Conservation (phyloP, 805 yeast genomes). For the Brettanomyces bruxellensis region DNA sequence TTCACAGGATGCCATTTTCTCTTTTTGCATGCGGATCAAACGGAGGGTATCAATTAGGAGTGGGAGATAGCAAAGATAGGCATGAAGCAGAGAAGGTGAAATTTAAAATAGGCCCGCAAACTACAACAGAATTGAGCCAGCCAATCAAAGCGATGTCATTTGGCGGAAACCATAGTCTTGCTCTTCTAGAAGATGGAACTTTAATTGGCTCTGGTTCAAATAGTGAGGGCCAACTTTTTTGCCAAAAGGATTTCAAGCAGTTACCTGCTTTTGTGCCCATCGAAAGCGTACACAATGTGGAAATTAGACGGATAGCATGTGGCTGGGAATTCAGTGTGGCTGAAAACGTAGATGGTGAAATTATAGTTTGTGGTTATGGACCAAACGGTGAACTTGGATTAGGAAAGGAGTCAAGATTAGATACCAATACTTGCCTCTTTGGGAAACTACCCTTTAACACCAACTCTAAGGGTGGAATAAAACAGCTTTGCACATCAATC, state of each 20-base stretch:
- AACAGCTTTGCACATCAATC: conserved; percentile 29
- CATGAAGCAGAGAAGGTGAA: conserved; percentile 14
- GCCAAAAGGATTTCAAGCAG: not conserved
- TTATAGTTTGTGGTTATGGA: conserved; percentile 57
- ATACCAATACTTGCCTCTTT: not conserved
- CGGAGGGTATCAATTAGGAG: conserved; percentile 70
- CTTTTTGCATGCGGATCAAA: conserved; percentile 73
- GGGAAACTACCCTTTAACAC: not conserved
- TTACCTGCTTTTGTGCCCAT: not conserved
- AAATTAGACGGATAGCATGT: not conserved
- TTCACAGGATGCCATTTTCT: too few relatives aligned
- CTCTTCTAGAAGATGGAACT: conserved; percentile 44
- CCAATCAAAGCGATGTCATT: conserved; percentile 36
- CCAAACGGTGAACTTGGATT: conserved; percentile 67
- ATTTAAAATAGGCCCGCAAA: conserved; percentile 1
- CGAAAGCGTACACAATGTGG: not conserved
- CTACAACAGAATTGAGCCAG: not conserved
- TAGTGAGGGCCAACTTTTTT: conserved; percentile 2
- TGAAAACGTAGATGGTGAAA: conserved; percentile 28
- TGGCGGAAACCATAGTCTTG: conserved; percentile 83
- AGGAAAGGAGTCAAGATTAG: conserved; percentile 18
- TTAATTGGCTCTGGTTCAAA: conserved; percentile 45
- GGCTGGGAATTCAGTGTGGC: conserved; percentile 77
- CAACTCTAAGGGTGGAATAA: conserved; percentile 1
- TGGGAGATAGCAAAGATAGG: conserved; percentile 42